Conservation (phyloP, 768 basidiomycete genomes). For the Hysterangium stoloniferum region DNA sequence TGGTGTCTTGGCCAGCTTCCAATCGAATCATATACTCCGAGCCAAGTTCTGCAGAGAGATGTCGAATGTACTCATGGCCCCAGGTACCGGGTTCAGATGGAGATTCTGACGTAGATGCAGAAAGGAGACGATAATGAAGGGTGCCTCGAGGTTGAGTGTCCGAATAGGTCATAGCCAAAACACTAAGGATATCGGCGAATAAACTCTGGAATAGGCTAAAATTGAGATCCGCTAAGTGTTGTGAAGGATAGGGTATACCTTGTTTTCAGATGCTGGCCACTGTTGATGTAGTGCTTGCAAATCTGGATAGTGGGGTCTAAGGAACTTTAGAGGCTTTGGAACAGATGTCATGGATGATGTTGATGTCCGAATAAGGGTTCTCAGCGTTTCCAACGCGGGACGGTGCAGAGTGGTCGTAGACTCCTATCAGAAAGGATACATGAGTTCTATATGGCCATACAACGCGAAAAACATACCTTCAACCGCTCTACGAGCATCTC, state of each 20-base stretch:
- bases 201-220: constrained; percentile 51
- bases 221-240: neutral
- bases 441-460: neutral
- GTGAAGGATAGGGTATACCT: constrained; percentile 34
- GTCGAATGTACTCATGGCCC: constrained; percentile 99
- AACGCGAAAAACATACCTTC: constrained; percentile 44
- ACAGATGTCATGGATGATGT: constrained; percentile 99
- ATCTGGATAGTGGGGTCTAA: constrained; percentile 87
- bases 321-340: constrained; percentile 97
- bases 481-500: constrained; percentile 96
- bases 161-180: constrained; percentile 98
- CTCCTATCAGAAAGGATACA: constrained; percentile 50
- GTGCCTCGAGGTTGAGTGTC: constrained; percentile 97
- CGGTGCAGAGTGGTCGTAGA: constrained; percentile 75
- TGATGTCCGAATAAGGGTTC: constrained; percentile 89
- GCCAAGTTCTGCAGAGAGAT: constrained; percentile 92
- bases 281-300: constrained; percentile 78
- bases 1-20: constrained; percentile 37
- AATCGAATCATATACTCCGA: constrained; percentile 81
- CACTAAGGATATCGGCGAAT: constrained; percentile 95
- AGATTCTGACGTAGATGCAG: constrained; percentile 56
- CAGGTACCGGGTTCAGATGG: constrained; percentile 89
- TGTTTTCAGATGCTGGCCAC: constrained; percentile 72
- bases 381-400: constrained; percentile 87
- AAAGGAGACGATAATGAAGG: constrained; percentile 83